Base-by-base conservation (phyloP, 768 basidiomycete genomes). In the Atractiella rhizophila region DNA sequence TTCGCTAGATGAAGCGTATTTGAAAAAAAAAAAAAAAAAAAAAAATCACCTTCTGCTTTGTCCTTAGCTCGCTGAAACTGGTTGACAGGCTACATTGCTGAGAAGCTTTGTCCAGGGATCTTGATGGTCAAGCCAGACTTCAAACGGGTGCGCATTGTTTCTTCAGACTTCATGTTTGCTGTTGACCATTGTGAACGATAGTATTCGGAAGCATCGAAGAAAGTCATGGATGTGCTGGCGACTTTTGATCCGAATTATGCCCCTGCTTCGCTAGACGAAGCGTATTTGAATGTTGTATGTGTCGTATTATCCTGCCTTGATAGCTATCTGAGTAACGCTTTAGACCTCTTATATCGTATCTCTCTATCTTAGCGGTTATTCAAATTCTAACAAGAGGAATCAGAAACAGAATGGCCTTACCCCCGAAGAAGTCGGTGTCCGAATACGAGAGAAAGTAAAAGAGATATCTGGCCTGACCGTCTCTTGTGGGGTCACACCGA, bases 61-160 rank as follows among this genome's bases (percentile, higher is more conserved):
- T n/a, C n/a, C n/a, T n/a, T n/a, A n/a, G n/a, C n/a, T n/a, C n/a
- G n/a, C n/a, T n/a, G n/a, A n/a, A n/a, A n/a, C n/a, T n/a, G n/a
- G n/a, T n/a, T 94, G 91, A 71, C 88, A n/a, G 85, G 72, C 38
- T 88, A 85, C 57, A 73, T 96, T 32, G 88, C 88, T 13, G 76
- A 74, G 63, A 88, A 82, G 54, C 68, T 98, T 8, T 94, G 85
- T 55, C 85, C 91, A 3, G 70, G 83, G 7, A 68, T 98, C 15
- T 70, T 80, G 28, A 60, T 79, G 32, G 64, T 86, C 37, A 45
- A 39, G 43, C 45, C 45, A 21, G 25, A 55, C 29, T 51, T 53
- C 21, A 31, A 41, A 8, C n/a, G n/a, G n/a, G n/a, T n/a, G n/a
- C n/a, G n/a, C n/a, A n/a, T n/a, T n/a, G n/a, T n/a, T n/a, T n/a